Evolutionary conservation across 2,329 filamentous ascomycete genomes (phyloP).

Genomic region (Juglanconis oblonga): DNA sequence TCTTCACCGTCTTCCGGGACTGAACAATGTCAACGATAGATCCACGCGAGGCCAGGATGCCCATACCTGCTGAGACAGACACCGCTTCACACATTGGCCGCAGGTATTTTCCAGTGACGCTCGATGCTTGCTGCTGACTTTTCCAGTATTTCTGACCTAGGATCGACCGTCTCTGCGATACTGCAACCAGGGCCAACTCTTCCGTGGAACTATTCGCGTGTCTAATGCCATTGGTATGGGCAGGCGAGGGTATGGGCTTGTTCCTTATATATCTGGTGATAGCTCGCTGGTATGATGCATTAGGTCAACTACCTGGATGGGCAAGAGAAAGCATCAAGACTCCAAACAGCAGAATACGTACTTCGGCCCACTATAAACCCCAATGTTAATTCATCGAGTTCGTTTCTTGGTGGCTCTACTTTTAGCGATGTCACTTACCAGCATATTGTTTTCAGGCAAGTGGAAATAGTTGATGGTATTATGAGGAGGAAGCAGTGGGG

Average conservation of each 20-base stretch:
- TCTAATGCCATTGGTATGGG: background rate
- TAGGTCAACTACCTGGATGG: background rate
- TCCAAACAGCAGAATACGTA: background rate
- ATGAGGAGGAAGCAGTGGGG: background rate
- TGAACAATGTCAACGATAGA: background rate
- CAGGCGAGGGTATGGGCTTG: background rate
- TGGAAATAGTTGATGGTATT: constrained; percentile 21
- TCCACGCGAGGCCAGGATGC: accelerated
- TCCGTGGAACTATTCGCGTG: no score
- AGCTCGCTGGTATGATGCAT: background rate
- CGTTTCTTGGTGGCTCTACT: background rate
- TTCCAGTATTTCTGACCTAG: constrained; percentile 9
- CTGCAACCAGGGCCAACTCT: background rate
- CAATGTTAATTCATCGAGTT: background rate
- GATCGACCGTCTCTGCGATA: background rate
- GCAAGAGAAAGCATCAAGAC: background rate
- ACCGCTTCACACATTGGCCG: constrained; percentile 16
- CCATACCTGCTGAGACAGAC: constrained; percentile 5
- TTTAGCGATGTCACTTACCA: constrained; percentile 9
- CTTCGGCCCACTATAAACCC: constrained; percentile 15
- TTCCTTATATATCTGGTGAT: constrained; percentile 8
- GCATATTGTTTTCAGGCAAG: constrained; percentile 23
- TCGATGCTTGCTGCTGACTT: constrained; percentile 12
- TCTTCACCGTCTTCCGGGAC: background rate
- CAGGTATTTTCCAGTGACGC: constrained; percentile 14